phyloP scores from a whole-genome alignment of 306 rosid species.

The Vigna reflexopilosa region DNA sequence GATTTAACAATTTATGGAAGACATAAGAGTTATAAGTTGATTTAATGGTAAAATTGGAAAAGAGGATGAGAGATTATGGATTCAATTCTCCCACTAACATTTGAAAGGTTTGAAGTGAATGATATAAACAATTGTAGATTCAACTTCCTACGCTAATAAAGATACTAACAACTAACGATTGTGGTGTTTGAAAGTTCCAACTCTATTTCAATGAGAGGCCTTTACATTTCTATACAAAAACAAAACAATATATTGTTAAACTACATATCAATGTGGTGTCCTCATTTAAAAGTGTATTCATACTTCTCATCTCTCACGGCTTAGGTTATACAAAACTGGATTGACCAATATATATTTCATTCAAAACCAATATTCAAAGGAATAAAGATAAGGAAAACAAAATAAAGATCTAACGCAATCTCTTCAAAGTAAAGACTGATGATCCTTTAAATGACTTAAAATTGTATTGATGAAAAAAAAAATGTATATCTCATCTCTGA shows the following conservation, averaged over 20 bases:
- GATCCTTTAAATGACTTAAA: conserved; percentile 42
- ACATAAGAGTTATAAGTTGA: no score
- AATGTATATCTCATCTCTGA: conserved; percentile 37
- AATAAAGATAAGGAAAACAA: conserved; percentile 27
- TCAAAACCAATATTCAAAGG: conserved; percentile 28
- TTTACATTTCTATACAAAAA: neutral
- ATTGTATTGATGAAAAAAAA: conserved; percentile 39
- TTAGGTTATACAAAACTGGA: conserved; percentile 25
- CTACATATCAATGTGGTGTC: neutral
- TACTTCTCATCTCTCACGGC: conserved; percentile 33
- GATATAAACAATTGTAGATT: no score
- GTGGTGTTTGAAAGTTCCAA: no score
- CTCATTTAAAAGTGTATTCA: conserved; percentile 14
- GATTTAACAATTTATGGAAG: no score
- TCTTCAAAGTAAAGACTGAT: conserved; percentile 38
- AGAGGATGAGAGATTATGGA: no score
- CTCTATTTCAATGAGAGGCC: no score
- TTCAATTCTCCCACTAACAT: no score
- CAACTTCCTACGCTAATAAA: no score
- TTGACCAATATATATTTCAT: conserved; percentile 35
- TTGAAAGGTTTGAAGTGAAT: no score
- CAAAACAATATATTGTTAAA: neutral
- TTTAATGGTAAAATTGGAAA: no score
- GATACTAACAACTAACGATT: no score
- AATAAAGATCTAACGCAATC: conserved; percentile 31